Conservation (phyloP, 176 grass and related monocot genomes). For the Juncus effusus region DNA sequence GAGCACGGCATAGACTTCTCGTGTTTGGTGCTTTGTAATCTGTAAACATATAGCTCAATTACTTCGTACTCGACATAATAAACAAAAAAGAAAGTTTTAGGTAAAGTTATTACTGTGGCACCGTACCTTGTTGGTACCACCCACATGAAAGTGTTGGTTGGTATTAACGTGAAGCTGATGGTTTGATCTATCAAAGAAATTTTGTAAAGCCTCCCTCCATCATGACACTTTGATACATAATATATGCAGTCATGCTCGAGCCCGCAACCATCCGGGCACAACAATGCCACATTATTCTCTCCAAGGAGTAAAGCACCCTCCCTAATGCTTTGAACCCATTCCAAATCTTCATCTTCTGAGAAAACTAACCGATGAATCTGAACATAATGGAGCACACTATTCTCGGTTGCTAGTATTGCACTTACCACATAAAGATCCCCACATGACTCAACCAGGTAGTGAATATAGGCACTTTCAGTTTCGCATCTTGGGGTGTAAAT, state of each 20-base stretch:
- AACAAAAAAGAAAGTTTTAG: not conserved
- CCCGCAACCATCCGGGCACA: not conserved
- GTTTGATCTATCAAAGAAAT: slow-evolving; percentile 15
- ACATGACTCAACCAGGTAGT: not conserved
- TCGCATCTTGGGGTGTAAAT: not conserved
- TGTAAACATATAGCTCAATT: not conserved
- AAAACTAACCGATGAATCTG: slow-evolving; percentile 6
- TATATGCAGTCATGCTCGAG: not conserved
- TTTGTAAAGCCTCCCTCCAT: slow-evolving; percentile 10
- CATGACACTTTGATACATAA: not conserved
- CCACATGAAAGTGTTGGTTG: not conserved
- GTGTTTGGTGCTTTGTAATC: not conserved
- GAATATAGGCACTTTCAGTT: too few species aligned
- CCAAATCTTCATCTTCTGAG: not conserved
- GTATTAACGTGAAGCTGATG: not conserved
- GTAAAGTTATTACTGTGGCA: not conserved
- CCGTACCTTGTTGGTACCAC: not conserved
- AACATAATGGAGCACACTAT: not conserved
- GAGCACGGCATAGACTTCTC: not conserved
- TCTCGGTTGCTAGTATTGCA: not conserved
- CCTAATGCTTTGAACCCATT: slow-evolving; percentile 15
- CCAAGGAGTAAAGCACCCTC: not conserved
- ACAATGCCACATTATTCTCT: not conserved
- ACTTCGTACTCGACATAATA: not conserved
- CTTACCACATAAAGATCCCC: not conserved